Base-by-base conservation (phyloP, 495 filamentous ascomycete species). In the Aspergillus indologenus region DNA sequence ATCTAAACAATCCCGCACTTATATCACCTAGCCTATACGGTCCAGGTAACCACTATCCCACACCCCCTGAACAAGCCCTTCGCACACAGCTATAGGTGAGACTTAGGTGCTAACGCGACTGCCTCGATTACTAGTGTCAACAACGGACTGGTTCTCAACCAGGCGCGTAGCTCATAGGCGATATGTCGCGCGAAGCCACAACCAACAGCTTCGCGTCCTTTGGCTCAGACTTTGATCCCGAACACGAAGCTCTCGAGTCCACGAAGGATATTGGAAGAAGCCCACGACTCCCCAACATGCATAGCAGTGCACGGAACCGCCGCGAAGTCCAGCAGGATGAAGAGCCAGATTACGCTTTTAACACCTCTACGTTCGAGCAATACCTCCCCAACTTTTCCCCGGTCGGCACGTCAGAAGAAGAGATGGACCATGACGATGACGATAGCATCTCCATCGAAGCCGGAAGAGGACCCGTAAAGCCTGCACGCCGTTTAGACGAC, bases 351-450 rank as follows among this genome's bases (percentile, higher is more conserved):
- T 81, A 74, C 54, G 72, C 69, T 31, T 78, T 87, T 64, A 83
- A 87, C 72, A 87, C 84, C 7, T 88, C 85, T 9, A 84, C 79
- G 40, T 74, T 88, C 46, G 82, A 81, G 21, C 81, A 79, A 62
- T 77, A 81, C 53, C 87, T 88, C 69, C 86, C 86, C 21, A 80
- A 87, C 61, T 87, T 82, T 56, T 79, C 79, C 8, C 71, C 77
- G 57, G 62, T 75, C 8, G 68, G 70, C 29, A 70, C 74, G 3
- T 78, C 77, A 1, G 72, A 76, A 48, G 75, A 76, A 44, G 75
- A 74, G 40, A 40, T 40, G 34, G 68, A 71, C 26, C 64, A 68
- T 22, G 56, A 64, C 43, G 65, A 73, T 24, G 64, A 71, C 14
- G 65, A 75, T 53, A 68, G 69, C 51, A 70, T 76, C 49, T 80